Evolutionary conservation across 139 green algal species (phyloP).

Genomic region (Chlamydomonas incerta): DNA sequence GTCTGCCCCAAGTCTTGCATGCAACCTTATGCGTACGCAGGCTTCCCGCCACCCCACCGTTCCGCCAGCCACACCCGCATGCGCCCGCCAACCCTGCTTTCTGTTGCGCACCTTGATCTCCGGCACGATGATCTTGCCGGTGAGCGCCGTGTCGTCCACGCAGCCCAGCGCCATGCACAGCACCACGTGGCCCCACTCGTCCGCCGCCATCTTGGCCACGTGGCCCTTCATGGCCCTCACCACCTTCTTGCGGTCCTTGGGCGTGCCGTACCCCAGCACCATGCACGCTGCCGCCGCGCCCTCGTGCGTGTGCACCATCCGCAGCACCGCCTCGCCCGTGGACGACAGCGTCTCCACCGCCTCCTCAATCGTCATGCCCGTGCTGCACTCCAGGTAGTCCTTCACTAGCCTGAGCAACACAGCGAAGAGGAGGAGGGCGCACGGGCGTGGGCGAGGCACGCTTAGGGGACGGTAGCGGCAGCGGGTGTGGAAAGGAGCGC

Average conservation of each 20-base stretch:
- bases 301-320: conserved; percentile 93
- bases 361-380: conserved; percentile 73
- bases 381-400: conserved; percentile 82
- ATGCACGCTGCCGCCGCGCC: conserved; percentile 78
- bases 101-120: conserved; percentile 72
- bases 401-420: conserved; percentile 79
- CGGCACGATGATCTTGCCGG: conserved; percentile 77
- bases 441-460: too few relatives aligned
- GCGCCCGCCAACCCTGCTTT: neutral
- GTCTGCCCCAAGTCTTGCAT: neutral
- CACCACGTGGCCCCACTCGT: conserved; percentile 87
- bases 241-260: conserved; percentile 85
- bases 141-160: conserved; percentile 89
- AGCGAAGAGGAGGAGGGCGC: too few relatives aligned
- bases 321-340: conserved; percentile 77
- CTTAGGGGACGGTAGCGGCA: too few relatives aligned
- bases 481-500: too few relatives aligned
- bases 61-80: neutral
- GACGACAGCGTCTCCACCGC: conserved; percentile 77
- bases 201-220: conserved; percentile 66
- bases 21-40: too few relatives aligned
- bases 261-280: conserved; percentile 78
- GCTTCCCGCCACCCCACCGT: too few relatives aligned
- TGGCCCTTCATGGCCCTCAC: conserved; percentile 85
- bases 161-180: conserved; percentile 76